A percentile compares a stretch with the other conserved stretches of the same genome.
phyloP scores from a whole-genome alignment of 192 early-diverging fungal species.

The Coemansia sp. region DNA sequence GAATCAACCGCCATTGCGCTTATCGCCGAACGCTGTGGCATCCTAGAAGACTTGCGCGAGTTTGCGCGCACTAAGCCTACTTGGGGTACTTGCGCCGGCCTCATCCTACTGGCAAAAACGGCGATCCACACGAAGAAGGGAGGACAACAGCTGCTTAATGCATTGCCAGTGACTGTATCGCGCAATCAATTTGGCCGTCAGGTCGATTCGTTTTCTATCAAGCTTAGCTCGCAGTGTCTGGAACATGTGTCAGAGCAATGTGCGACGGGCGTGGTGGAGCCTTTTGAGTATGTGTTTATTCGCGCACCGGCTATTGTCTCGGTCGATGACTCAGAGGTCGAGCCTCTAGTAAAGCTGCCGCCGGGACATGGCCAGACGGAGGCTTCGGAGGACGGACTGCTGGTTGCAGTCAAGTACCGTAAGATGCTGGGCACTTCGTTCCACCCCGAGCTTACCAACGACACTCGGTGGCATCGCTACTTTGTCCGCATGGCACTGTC shows the following conservation, averaged over 20 bases:
- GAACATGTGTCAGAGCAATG: slow-evolving; percentile 8
- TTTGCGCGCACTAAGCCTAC: slow-evolving; percentile 81
- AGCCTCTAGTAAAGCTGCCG: slow-evolving; percentile 71
- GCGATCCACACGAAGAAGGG: slow-evolving; percentile 78
- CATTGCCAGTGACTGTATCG: slow-evolving; percentile 79
- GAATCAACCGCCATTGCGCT: slow-evolving; percentile 94
- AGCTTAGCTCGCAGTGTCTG: slow-evolving; percentile 64
- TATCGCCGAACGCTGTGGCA: slow-evolving; percentile 82
- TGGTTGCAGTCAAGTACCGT: slow-evolving; percentile 91
- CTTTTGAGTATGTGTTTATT: slow-evolving; percentile 85
- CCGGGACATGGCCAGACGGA: slow-evolving; percentile 50
- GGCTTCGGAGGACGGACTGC: slow-evolving; percentile 60
- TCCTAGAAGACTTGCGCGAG: slow-evolving; percentile 75
- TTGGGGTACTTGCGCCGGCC: slow-evolving; percentile 96
- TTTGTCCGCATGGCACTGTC: slow-evolving; percentile 64
- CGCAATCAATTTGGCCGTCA: slow-evolving; percentile 97
- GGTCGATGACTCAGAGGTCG: slow-evolving; percentile 67
- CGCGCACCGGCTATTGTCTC: slow-evolving; percentile 88
- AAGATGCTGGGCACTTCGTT: slow-evolving; percentile 90
- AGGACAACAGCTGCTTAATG: slow-evolving; percentile 85
- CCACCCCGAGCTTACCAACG: slow-evolving; percentile 94
- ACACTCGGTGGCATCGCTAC: slow-evolving; percentile 85
- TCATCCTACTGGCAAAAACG: slow-evolving; percentile 86
- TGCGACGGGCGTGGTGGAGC: slow-evolving; percentile 9
- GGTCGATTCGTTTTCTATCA: slow-evolving; percentile 85